These are phyloP conservation scores for Pterula multifida DNA, from an alignment of 1,284 basidiomycete genomes.

Conservation along the genomic window DNA sequence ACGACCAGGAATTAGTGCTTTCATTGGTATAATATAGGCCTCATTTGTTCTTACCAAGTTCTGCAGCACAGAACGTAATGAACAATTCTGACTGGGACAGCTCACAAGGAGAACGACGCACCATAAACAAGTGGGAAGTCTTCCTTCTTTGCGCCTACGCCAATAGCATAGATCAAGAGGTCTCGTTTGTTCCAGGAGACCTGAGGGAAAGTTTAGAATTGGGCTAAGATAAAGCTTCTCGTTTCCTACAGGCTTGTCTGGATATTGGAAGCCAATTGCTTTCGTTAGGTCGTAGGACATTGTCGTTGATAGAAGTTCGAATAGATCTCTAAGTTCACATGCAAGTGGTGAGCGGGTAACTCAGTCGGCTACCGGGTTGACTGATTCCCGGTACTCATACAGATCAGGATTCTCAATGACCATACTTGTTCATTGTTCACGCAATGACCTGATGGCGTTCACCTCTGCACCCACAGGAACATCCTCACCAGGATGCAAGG, in stretches of 20 bases:
- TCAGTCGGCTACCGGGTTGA: no score
- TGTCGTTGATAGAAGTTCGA: constrained; percentile 5
- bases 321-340: no score
- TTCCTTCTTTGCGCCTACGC: constrained; percentile 58
- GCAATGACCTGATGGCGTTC: no score
- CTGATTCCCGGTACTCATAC: no score
- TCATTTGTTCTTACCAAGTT: constrained; percentile 25
- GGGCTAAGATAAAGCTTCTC: not conserved
- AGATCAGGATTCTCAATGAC: no score
- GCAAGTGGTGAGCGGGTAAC: no score
- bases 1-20: no score
- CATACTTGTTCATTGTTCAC: no score
- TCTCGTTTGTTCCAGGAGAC: constrained; percentile 65
- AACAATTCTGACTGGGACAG: not conserved
- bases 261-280: constrained; percentile 34
- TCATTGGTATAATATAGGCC: not conserved
- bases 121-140: constrained; percentile 54
- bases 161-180: constrained; percentile 52
- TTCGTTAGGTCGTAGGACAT: constrained; percentile 35
- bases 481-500: no score
- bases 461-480: no score
- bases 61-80: constrained; percentile 15
- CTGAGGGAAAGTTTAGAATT: constrained; percentile 20
- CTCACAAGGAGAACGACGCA: constrained; percentile 18
- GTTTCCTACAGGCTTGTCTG: constrained; percentile 30